phyloP scores from a whole-genome alignment of 2,329 filamentous ascomycete species.

The Fusarium sambucinum region DNA sequence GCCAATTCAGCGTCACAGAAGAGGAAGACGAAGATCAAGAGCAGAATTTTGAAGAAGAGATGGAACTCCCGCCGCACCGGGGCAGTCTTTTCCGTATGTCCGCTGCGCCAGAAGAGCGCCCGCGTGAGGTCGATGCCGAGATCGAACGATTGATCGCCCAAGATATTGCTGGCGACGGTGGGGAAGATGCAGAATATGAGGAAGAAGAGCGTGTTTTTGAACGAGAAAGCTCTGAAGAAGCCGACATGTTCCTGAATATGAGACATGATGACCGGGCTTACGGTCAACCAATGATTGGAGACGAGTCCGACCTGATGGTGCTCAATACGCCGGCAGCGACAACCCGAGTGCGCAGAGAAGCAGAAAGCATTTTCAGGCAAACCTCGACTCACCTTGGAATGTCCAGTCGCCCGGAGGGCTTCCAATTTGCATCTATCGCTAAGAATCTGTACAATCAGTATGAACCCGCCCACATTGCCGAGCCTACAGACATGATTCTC shows the following conservation, averaged over 20 bases:
- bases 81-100: slow-evolving; percentile 52
- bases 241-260: slow-evolving; percentile 65
- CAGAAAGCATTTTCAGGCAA: slow-evolving; percentile 67
- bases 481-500: slow-evolving; percentile 78
- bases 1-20: slow-evolving; percentile 53
- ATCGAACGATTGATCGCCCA: slow-evolving; percentile 54
- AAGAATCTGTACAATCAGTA: slow-evolving; percentile 72
- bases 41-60: slow-evolving; percentile 52
- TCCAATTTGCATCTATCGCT: slow-evolving; percentile 77
- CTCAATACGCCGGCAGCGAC: slow-evolving; percentile 67
- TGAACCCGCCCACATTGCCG: slow-evolving; percentile 71
- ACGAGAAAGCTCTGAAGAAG: slow-evolving; percentile 57
- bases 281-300: slow-evolving; percentile 56
- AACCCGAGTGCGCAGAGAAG: slow-evolving; percentile 65
- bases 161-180: slow-evolving; percentile 55
- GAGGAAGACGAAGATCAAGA: slow-evolving; percentile 50
- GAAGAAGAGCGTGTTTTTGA: slow-evolving; percentile 57
- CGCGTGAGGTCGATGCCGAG: slow-evolving; percentile 52
- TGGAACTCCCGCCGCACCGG: slow-evolving; percentile 50
- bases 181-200: slow-evolving; percentile 54
- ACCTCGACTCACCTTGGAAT: slow-evolving; percentile 61
- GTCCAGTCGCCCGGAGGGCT: slow-evolving; percentile 63
- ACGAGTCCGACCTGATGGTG: slow-evolving; percentile 66
- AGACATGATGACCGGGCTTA: slow-evolving; percentile 57
- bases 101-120: slow-evolving; percentile 21